Evolutionary conservation across 1,284 basidiomycete species (phyloP), one percentile per base, ranked within the genome.

Genomic region (Ustilago shanxiensis): DNA sequence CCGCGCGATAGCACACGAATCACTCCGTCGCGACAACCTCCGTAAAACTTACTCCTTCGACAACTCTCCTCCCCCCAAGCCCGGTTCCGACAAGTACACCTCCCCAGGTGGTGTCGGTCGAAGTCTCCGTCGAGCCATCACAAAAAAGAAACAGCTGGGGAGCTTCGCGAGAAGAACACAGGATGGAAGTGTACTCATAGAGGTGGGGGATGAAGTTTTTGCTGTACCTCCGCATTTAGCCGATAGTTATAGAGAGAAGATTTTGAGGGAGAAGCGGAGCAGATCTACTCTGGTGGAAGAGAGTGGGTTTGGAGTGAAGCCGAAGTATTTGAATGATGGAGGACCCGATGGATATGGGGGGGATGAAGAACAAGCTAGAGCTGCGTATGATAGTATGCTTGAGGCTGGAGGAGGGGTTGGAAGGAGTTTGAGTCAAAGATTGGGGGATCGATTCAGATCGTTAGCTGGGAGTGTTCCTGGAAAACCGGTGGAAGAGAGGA

Each of bases 121-220:
- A 9, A 68, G 60, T 24, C 20, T 81, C 1, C 44, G 62, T 2
- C 47, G 79, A 3, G 79, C 78, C 2, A 47, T 81, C 20, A 80
- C 78, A 5, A 65, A 59, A 39, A 65, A 64, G 35, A 74, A 77
- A 47, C 53, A 73, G 39, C 53, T 81, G 6, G 75, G 76, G 10
- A 72, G 66, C 50, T 79, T 80, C 35, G 76, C 72, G 11, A 22
- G 76, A 0, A 52, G 78, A 9, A 66, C 63, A 2, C 59, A 65
- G 28, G 72, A 80, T 22, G 79, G 76, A 0, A 62, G 50, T 16
- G 79, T 81, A 3, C 37, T 81, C 14, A 72, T 81, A 57, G 79
- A 81, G 39, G 78, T 81, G 4, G 79, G 79, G 0, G 78, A 81
- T 31, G 79, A 81, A 33, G 79, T 81, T 41, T 75, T 80, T 31